Evolutionary conservation across 805 yeast genomes (phyloP), one percentile per base, ranked within the genome.

Genomic region (Ogataea methylovora): DNA sequence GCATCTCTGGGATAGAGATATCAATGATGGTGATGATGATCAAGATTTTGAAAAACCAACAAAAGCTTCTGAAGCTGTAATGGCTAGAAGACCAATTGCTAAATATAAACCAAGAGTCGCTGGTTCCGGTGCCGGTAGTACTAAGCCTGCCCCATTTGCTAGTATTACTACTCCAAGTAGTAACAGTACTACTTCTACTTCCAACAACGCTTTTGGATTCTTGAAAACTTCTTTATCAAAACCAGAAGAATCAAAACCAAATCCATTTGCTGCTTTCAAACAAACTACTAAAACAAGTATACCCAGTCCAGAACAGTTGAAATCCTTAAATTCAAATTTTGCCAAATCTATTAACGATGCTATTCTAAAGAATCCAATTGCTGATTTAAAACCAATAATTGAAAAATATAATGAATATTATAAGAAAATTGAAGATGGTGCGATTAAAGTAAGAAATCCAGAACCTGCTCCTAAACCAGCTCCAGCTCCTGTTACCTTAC

Each of bases 41-140:
- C 64, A 44, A 11, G 42, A 39, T n/a, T 45, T 57, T 30, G 45
- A 49, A 6, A 41, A 51, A 24, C 61, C 67, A 23, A 39, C 46
- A n/a, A 51, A 42, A 30, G 92, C 94, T 0, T 66, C 83, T 2
- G 64, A 71, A 3, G 76, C 67, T 5, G 77, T 74, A 5, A 56
- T 86, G 70, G 73, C 86, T 19, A 68, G 61, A 36, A 67, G 96
- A 48, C 81, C 76, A 61, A 82, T 84, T 37, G 70, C 84, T 19
- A 65, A 70, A 48, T 81, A 82, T 12, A 67, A 61, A 47, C 58
- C 62, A 17, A 69, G 68, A 50, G 44, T n/a, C n/a, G n/a, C n/a
- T n/a, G n/a, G n/a, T n/a, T n/a, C 60, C 40, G 52, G 35, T 13
- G 37, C 29, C 46, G 39, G 24, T 23, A 29, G 27, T 28, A 30